These are phyloP conservation scores for Neurospora sp. DNA, from an alignment of 2,329 filamentous ascomycete genomes.

Conservation along the genomic window DNA sequence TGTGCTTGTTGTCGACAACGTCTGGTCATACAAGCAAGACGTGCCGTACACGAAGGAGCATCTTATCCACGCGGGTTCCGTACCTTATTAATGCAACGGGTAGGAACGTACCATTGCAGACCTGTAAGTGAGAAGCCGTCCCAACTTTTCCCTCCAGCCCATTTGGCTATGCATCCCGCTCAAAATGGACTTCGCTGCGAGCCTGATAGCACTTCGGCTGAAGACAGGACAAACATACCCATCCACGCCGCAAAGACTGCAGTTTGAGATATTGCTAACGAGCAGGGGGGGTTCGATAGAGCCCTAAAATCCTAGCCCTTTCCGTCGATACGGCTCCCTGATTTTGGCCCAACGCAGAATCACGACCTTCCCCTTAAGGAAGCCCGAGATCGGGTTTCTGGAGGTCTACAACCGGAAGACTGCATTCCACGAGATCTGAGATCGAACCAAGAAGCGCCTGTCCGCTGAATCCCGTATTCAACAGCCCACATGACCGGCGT, in stretches of 20 bases:
- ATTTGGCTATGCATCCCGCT: neutral
- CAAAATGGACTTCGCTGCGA: neutral
- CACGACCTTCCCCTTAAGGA: neutral
- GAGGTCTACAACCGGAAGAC: neutral
- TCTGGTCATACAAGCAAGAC: neutral
- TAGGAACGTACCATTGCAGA: neutral
- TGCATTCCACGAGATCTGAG: neutral
- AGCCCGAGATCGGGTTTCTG: neutral
- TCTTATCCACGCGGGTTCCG: neutral
- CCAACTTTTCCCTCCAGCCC: neutral
- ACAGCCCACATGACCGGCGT: neutral
- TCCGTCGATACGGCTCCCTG: neutral
- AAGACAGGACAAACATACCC: neutral
- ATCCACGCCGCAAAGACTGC: neutral
- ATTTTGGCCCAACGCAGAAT: neutral
- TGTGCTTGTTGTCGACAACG: neutral
- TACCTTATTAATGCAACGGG: neutral
- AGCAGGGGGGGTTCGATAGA: neutral
- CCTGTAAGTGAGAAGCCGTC: neutral
- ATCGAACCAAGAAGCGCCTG: neutral
- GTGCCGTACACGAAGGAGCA: neutral
- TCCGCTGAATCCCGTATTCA: neutral
- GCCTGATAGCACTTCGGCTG: neutral
- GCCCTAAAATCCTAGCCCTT: neutral
- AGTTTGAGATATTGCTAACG: neutral